A percentile compares a stretch with the other conserved stretches of the same genome.
Conservation (phyloP, 768 basidiomycete genomes). For the Tephrocybe sp. region DNA sequence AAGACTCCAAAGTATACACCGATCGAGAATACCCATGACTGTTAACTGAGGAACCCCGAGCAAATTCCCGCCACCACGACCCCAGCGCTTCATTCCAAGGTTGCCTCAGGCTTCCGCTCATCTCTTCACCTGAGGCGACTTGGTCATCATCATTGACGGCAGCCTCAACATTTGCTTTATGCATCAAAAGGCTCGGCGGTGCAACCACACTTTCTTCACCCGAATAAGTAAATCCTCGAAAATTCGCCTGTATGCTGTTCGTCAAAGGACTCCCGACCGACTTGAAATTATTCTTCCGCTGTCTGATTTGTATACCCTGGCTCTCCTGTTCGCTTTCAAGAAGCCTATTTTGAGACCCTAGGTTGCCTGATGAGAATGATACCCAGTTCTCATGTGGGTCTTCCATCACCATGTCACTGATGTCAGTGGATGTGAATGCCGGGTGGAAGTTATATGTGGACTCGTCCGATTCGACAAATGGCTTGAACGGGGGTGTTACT, state of each 20-base stretch:
- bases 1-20: too few species aligned
- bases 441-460: conserved; percentile 98
- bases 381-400: conserved; percentile 78
- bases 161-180: conserved; percentile 55
- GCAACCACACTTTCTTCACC: conserved; percentile 67
- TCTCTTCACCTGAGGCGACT: too few species aligned
- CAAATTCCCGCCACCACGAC: too few species aligned
- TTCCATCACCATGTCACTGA: conserved; percentile 68
- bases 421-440: conserved; percentile 93
- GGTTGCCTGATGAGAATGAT: conserved; percentile 41
- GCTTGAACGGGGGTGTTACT: conserved; percentile 97
- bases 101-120: too few species aligned
- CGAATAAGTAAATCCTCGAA: conserved; percentile 90
- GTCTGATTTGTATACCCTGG: conserved; percentile 55
- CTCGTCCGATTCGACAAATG: conserved; percentile 96
- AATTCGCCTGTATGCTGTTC: conserved; percentile 93
- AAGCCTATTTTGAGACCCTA: conserved; percentile 69
- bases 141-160: conserved; percentile 57
- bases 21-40: too few species aligned
- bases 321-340: conserved; percentile 57
- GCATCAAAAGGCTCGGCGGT: conserved; percentile 36
- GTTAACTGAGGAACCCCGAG: too few species aligned
- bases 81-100: too few species aligned
- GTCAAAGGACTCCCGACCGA: conserved; percentile 72
- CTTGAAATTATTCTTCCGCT: conserved; percentile 44